Base-by-base conservation (phyloP, 1,284 basidiomycete species). In the Malassezia restricta region DNA sequence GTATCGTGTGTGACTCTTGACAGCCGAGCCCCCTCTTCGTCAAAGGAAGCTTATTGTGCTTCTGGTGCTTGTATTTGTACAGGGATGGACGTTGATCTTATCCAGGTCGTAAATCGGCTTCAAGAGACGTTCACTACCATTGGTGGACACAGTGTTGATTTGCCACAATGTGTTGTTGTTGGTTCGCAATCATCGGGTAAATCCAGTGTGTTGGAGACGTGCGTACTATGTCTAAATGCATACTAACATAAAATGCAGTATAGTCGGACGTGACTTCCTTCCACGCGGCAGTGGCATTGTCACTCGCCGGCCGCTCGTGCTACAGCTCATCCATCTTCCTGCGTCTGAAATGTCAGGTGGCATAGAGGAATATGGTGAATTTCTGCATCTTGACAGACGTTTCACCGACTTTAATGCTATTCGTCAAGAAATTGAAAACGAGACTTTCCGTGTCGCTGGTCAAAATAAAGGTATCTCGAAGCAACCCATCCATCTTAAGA, bases 251-350 rank as follows among this genome's bases (percentile, higher is more conserved):
- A 38, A 15, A 11, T 37, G 32, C 63, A 90, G 86, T 2, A 88
- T 99, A 60, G 94, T 99, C 15, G 94, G 92, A 0, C 89, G 95
- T 60, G 90, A 98, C 74, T 98, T 99, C 74, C 76, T 99, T 37
- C 94, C 92, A 35, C 98, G 98, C 77, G 92, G 92, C 50, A 86
- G 90, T 75, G 98, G 96, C 75, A 99, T 99, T 92, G 94, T 98
- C 41, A 99, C 92, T 0, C 86, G 92, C 3, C 83, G 92, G 43
- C 94, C 92, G 1, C 94, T 99, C 65, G 92, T 98, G 73, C 81
- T 98, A 54, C 98, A 94, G 0, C 83, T 99, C 45, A 84, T 98
- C 56, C 87, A 98, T 71, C 92, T 87, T 0, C 53, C 58, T 12
- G 46, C 53, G 1, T 59, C 56, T 12, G 56, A 58, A 6, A 62